These are phyloP conservation scores for Cryptosporidium parvum DNA, from an alignment of 169 alveolate genomes.

Conservation along the genomic window DNA sequence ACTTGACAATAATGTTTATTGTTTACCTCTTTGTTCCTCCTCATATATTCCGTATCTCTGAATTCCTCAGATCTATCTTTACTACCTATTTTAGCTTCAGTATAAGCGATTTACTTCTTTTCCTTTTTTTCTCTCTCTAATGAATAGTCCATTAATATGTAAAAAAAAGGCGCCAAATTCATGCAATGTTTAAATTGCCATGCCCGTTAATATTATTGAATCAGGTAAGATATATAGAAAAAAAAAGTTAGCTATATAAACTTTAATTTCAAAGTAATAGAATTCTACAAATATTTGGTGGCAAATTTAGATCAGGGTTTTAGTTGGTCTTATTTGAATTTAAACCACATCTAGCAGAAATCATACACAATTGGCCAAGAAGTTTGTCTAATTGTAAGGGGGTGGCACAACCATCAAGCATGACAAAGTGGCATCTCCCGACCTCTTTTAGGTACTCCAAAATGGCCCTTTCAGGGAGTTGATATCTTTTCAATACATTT, in stretches of 20 bases:
- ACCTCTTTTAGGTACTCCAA: constrained; percentile 82
- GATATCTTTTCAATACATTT: constrained; percentile 80
- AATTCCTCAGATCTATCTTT: not conserved
- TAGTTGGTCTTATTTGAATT: not conserved
- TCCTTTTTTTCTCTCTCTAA: not conserved
- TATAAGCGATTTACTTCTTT: not conserved
- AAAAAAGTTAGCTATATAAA: not conserved
- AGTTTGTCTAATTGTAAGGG: constrained; percentile 79
- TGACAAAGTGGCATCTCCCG: constrained; percentile 80
- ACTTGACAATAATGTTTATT: constrained; percentile 45
- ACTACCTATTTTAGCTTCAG: not conserved
- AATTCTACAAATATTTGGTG: not conserved
- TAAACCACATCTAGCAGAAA: constrained; percentile 55
- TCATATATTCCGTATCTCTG: not conserved
- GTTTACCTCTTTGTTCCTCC: not conserved
- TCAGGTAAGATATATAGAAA: not conserved
- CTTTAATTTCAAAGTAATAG: not conserved
- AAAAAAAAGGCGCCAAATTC: constrained; percentile 2
- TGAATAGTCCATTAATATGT: not conserved
- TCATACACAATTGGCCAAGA: constrained; percentile 80
- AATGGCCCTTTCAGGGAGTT: constrained; percentile 83
- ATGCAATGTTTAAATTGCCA: not conserved
- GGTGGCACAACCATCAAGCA: constrained; percentile 80
- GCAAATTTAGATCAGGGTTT: not conserved
- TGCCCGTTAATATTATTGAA: not conserved